A percentile compares a stretch with the other conserved stretches of the same genome.
These are phyloP conservation scores for Austroboletus eburneus DNA, from an alignment of 768 basidiomycete species.

Conservation along the genomic window DNA sequence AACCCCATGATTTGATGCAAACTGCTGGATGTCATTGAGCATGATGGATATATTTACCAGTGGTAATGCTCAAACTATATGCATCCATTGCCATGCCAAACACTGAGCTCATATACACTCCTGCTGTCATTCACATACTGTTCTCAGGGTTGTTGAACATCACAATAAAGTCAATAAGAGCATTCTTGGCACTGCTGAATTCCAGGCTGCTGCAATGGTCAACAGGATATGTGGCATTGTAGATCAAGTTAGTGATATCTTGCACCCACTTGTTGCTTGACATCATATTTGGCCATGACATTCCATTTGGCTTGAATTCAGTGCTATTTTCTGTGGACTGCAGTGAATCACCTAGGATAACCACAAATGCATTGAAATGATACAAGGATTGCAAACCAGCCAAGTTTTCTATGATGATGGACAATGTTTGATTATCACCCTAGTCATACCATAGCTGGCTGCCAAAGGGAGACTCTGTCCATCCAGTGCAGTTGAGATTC, in stretches of 20 bases:
- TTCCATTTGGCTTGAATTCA: constrained; percentile 14
- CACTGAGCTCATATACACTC: too few relatives aligned
- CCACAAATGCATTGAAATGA: constrained; percentile 5
- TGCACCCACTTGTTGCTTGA: constrained; percentile 10
- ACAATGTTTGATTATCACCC: too few relatives aligned
- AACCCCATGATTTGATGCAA: not conserved
- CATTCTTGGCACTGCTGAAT: too few relatives aligned
- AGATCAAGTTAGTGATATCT: constrained; percentile 16
- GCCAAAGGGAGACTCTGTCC: rapidly evolving
- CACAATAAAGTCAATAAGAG: constrained; percentile 9
- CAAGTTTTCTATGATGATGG: constrained; percentile 1
- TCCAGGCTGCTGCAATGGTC: too few relatives aligned
- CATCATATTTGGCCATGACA: constrained; percentile 12
- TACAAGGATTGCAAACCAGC: too few relatives aligned
- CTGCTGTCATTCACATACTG: too few relatives aligned
- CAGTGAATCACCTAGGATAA: constrained; percentile 7
- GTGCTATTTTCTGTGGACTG: constrained; percentile 5
- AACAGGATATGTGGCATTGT: constrained; percentile 2
- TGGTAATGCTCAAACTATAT: rapidly evolving
- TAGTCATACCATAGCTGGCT: constrained; percentile 3
- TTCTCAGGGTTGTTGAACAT: too few relatives aligned
- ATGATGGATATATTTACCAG: not conserved
- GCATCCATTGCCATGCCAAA: too few relatives aligned
- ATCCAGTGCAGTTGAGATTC: constrained; percentile 2
- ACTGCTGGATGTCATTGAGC: too few relatives aligned